phyloP scores from a whole-genome alignment of 805 yeast species.

The Pichia nanzhaoensis region DNA sequence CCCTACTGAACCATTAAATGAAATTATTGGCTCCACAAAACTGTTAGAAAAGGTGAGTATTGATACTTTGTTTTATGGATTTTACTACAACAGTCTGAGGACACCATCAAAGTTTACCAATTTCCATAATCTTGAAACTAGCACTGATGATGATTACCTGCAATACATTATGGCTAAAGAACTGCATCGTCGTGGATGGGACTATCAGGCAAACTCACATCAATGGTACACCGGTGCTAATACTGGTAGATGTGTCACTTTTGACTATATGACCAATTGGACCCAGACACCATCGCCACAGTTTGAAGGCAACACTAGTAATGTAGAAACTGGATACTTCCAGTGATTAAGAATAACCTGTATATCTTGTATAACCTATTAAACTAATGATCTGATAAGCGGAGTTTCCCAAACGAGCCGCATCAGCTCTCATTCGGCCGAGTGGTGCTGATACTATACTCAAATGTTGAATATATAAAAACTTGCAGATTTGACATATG shows the following conservation, averaged over 20 bases:
- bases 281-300: constrained; percentile 37
- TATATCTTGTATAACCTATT: background rate
- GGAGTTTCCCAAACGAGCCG: too few species aligned
- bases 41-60: constrained; percentile 67
- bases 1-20: constrained; percentile 79
- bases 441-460: too few species aligned
- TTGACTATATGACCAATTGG: constrained; percentile 58
- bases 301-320: constrained; percentile 27
- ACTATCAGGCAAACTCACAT: constrained; percentile 57
- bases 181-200: constrained; percentile 75
- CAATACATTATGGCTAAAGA: constrained; percentile 79
- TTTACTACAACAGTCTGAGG: constrained; percentile 57
- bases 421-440: too few species aligned
- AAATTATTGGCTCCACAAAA: constrained; percentile 51
- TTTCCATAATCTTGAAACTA: constrained; percentile 16
- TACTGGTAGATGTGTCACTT: constrained; percentile 26
- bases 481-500: too few species aligned
- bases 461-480: too few species aligned
- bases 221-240: constrained; percentile 74
- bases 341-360: background rate
- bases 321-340: constrained; percentile 6
- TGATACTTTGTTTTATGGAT: constrained; percentile 87
- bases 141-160: constrained; percentile 46
- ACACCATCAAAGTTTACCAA: constrained; percentile 19
- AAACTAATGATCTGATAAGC: background rate